These are phyloP conservation scores for Sugiyamaella xylanicola DNA, from an alignment of 1,139 yeast genomes.

Conservation along the genomic window DNA sequence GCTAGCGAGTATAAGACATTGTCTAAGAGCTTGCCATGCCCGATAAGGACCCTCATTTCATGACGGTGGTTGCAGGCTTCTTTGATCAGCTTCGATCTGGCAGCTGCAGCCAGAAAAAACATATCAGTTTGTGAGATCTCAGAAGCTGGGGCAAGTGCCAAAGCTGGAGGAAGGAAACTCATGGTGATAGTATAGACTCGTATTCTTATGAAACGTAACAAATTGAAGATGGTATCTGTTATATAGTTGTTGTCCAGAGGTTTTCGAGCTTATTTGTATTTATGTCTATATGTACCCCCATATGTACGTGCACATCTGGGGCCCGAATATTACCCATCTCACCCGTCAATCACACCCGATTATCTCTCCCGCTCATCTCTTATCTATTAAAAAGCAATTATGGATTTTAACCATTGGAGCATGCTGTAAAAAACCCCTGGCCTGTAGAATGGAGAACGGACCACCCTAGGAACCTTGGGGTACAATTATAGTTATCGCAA, in stretches of 20 bases:
- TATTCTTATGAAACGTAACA: too few relatives aligned
- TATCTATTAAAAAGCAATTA: not conserved
- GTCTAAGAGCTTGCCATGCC: constrained; percentile 76
- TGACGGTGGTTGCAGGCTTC: constrained; percentile 67
- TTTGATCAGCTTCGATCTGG: constrained; percentile 63
- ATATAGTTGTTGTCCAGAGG: not conserved
- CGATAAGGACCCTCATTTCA: constrained; percentile 60
- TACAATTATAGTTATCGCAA: not conserved
- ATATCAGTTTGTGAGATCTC: constrained; percentile 46
- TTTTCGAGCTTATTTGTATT: not conserved
- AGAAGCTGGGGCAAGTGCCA: not conserved
- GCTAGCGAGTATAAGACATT: constrained; percentile 54
- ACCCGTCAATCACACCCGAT: not conserved
- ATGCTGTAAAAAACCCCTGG: not conserved
- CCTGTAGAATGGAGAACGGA: not conserved
- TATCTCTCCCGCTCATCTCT: not conserved
- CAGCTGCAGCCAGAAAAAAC: constrained; percentile 66
- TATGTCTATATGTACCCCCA: not conserved
- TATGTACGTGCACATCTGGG: not conserved
- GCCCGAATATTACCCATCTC: not conserved
- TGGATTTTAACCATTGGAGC: not conserved
- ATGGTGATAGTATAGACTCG: not conserved
- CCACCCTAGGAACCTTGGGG: not conserved
- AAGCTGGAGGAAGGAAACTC: not conserved
- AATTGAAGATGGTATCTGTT: not conserved